phyloP scores from a whole-genome alignment of 2,329 filamentous ascomycete species.

The Talaromyces funiculosus region DNA sequence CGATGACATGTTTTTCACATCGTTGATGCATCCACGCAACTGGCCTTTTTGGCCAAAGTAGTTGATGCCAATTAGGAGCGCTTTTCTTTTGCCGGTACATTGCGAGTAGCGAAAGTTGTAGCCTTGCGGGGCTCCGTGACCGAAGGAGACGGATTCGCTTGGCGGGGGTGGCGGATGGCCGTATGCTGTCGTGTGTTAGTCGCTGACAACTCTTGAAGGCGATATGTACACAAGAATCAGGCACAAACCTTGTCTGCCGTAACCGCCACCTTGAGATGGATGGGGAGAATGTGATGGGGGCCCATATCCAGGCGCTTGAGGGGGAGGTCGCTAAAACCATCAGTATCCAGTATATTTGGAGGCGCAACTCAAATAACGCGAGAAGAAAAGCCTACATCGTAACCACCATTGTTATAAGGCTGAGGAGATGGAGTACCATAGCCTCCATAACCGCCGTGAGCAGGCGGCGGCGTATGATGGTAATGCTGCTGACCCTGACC shows the following conservation, averaged over 20 bases:
- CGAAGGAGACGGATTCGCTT: constrained; percentile 63
- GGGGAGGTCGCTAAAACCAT: constrained; percentile 20
- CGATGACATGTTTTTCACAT: constrained; percentile 92
- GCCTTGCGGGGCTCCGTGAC: constrained; percentile 69
- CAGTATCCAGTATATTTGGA: background rate
- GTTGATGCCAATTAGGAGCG: constrained; percentile 89
- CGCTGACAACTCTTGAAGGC: too few species aligned
- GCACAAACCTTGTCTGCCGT: constrained; percentile 37
- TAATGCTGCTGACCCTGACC: constrained; percentile 35
- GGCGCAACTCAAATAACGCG: background rate
- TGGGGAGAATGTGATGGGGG: constrained; percentile 25
- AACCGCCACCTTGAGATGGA: constrained; percentile 32
- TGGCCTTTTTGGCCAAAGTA: constrained; percentile 92
- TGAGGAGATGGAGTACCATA: constrained; percentile 41
- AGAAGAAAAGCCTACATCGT: constrained; percentile 29
- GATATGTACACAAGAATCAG: background rate
- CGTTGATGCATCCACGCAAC: constrained; percentile 90
- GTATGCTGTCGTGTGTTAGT: constrained; percentile 13
- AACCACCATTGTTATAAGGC: constrained; percentile 28
- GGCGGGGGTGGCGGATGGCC: constrained; percentile 59
- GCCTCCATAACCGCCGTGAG: constrained; percentile 32
- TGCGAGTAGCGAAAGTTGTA: constrained; percentile 89
- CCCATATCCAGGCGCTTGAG: constrained; percentile 18
- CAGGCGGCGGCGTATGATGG: constrained; percentile 37
- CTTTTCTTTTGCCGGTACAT: constrained; percentile 83